phyloP scores from a whole-genome alignment of 108 stramenopile species.

The Pseudonitzschia multiseries region DNA sequence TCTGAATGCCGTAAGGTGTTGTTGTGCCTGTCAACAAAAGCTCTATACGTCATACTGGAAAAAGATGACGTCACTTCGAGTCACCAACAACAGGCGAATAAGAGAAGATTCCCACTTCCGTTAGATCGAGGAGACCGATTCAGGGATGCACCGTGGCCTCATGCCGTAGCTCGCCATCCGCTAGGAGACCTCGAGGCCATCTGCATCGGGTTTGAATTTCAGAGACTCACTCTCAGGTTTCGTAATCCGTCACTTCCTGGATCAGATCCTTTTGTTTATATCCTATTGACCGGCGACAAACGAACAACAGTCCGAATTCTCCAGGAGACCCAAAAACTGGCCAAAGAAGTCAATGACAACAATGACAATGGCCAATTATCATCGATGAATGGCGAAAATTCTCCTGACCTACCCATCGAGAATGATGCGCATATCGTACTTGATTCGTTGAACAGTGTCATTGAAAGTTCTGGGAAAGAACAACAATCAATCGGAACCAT shows the following conservation, averaged over 20 bases:
- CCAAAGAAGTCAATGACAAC: constrained; percentile 34
- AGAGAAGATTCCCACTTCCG: constrained; percentile 58
- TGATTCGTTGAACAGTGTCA: constrained; percentile 53
- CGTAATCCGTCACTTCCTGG: constrained; percentile 31
- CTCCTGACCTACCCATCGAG: constrained; percentile 51
- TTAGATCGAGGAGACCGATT: constrained; percentile 58
- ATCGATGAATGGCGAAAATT: constrained; percentile 1
- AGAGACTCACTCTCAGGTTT: constrained; percentile 73
- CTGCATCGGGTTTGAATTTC: constrained; percentile 86
- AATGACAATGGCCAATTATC: background rate
- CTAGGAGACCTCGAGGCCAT: constrained; percentile 56
- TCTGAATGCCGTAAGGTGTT: constrained; percentile 66
- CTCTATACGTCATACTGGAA: constrained; percentile 69
- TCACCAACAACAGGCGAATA: constrained; percentile 33
- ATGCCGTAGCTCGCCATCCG: constrained; percentile 71
- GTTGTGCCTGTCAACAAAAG: constrained; percentile 59
- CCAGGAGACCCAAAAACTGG: constrained; percentile 62
- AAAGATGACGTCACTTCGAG: constrained; percentile 48
- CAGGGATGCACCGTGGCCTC: constrained; percentile 72
- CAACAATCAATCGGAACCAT: constrained; percentile 57
- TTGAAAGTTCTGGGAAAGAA: constrained; percentile 29
- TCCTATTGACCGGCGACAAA: constrained; percentile 74
- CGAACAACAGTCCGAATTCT: constrained; percentile 58
- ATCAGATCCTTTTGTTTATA: constrained; percentile 65
- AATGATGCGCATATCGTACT: constrained; percentile 80